Evolutionary conservation across 495 filamentous ascomycete species (phyloP).

Genomic region (Penicillium macrosclerotiorum): DNA sequence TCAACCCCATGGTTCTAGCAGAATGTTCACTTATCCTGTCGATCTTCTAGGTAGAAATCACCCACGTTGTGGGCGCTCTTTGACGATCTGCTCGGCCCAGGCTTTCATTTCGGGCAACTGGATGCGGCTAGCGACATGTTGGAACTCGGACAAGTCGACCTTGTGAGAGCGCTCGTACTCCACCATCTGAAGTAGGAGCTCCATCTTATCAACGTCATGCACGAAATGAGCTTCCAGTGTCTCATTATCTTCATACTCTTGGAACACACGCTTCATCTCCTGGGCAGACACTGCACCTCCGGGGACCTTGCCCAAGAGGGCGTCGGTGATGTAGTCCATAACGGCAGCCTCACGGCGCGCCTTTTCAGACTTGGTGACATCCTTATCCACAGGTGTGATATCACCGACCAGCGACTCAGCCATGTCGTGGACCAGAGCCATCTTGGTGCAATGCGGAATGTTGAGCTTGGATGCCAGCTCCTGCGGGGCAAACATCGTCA

Average conservation of each 20-base stretch:
- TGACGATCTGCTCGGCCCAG: slow-evolving; percentile 74
- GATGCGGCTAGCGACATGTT: slow-evolving; percentile 69
- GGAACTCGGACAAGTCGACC: slow-evolving; percentile 81
- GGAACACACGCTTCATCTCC: slow-evolving; percentile 75
- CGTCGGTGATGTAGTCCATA: slow-evolving; percentile 81
- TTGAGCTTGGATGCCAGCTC: slow-evolving; percentile 67
- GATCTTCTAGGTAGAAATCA: neutral
- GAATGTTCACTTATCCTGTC: neutral
- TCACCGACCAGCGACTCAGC: slow-evolving; percentile 92
- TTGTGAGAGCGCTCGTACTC: slow-evolving; percentile 83
- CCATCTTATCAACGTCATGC: slow-evolving; percentile 96
- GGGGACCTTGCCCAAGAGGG: slow-evolving; percentile 70
- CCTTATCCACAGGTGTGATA: slow-evolving; percentile 80
- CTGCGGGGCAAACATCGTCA: slow-evolving; percentile 88
- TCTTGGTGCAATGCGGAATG: slow-evolving; percentile 79
- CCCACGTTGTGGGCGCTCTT: slow-evolving; percentile 63
- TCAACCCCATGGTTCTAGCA: neutral
- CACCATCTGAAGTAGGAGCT: slow-evolving; percentile 89
- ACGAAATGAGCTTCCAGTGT: slow-evolving; percentile 86
- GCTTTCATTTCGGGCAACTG: slow-evolving; percentile 71
- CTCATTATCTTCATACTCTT: slow-evolving; percentile 86
- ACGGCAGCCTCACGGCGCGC: slow-evolving; percentile 77
- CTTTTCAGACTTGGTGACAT: slow-evolving; percentile 70
- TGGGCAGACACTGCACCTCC: slow-evolving; percentile 58
- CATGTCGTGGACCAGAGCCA: slow-evolving; percentile 97